Evolutionary conservation across 306 rosid species (phyloP).

Genomic region (Dryas drummondii): DNA sequence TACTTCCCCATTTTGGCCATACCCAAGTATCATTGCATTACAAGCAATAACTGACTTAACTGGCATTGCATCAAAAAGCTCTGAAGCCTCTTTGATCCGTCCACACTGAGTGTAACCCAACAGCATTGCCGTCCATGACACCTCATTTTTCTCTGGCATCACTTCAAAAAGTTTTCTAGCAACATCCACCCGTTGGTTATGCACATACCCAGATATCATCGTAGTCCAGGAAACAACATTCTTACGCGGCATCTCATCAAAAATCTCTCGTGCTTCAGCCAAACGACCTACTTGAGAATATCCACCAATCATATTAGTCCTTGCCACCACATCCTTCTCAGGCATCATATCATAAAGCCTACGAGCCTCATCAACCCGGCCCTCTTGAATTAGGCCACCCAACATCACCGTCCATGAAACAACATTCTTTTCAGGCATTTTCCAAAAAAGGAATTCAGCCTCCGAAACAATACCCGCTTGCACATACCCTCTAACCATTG

Average conservation of each 20-base stretch:
- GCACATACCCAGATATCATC: constrained; percentile 55
- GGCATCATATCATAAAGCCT: constrained; percentile 16
- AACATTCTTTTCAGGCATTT: constrained; percentile 35
- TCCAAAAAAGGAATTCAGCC: constrained; percentile 8
- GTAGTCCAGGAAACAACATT: constrained; percentile 58
- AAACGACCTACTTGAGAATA: constrained; percentile 2
- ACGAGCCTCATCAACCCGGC: neutral
- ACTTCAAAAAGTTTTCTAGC: constrained; percentile 12
- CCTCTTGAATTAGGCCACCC: constrained; percentile 13
- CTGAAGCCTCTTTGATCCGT: constrained; percentile 41
- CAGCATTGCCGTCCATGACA: constrained; percentile 14
- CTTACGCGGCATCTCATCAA: constrained; percentile 17
- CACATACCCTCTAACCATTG: constrained; percentile 52
- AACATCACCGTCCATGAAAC: constrained; percentile 31
- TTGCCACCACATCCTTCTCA: constrained; percentile 9
- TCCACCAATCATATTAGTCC: constrained; percentile 17
- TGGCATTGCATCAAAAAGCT: constrained; percentile 50
- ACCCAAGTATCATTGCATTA: constrained; percentile 8
- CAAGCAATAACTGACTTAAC: constrained; percentile 11
- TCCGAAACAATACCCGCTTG: neutral
- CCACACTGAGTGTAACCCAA: constrained; percentile 13
- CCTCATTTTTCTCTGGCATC: constrained; percentile 17
- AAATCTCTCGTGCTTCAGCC: constrained; percentile 9
- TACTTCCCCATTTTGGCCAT: constrained; percentile 13
- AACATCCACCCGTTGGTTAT: constrained; percentile 32